A percentile compares a stretch with the other conserved stretches of the same genome.
Evolutionary conservation across 148 eudicot genomes (phyloP).

Genomic region (Rhododendron griersonianum): DNA sequence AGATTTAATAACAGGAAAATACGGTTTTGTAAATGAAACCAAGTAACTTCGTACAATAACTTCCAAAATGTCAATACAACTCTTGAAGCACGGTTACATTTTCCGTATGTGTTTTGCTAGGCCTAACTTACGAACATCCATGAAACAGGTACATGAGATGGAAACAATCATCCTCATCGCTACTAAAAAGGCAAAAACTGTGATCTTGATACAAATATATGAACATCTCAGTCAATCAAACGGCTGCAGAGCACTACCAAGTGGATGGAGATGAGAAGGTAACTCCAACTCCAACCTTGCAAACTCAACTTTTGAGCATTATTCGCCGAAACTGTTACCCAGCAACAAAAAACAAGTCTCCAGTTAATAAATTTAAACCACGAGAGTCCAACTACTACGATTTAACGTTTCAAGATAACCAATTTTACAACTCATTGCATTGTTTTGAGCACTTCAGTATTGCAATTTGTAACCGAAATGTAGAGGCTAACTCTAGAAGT

Average conservation of each 20-base stretch:
- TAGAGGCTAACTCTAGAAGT: neutral
- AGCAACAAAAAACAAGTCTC: neutral
- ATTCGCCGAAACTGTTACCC: conserved; percentile 1
- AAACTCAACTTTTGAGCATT: conserved; percentile 24
- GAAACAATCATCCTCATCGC: neutral
- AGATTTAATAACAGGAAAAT: neutral
- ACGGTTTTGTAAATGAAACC: neutral
- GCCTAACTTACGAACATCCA: neutral
- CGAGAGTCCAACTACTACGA: neutral
- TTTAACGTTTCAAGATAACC: neutral
- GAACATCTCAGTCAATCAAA: neutral
- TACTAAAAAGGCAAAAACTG: neutral
- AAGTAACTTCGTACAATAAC: neutral
- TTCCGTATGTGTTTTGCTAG: neutral
- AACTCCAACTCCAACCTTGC: conserved; percentile 34
- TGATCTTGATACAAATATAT: conserved; percentile 1
- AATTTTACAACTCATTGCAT: neutral
- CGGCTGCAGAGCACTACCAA: conserved; percentile 25
- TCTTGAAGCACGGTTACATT: neutral
- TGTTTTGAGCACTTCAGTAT: neutral
- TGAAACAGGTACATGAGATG: neutral
- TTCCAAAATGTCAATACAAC: neutral
- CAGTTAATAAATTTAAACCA: neutral
- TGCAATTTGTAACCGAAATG: neutral
- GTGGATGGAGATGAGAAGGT: conserved; percentile 29